These are phyloP conservation scores for Geoglossum cookeanum DNA, from an alignment of 2,329 filamentous ascomycete genomes.

Conservation along the genomic window DNA sequence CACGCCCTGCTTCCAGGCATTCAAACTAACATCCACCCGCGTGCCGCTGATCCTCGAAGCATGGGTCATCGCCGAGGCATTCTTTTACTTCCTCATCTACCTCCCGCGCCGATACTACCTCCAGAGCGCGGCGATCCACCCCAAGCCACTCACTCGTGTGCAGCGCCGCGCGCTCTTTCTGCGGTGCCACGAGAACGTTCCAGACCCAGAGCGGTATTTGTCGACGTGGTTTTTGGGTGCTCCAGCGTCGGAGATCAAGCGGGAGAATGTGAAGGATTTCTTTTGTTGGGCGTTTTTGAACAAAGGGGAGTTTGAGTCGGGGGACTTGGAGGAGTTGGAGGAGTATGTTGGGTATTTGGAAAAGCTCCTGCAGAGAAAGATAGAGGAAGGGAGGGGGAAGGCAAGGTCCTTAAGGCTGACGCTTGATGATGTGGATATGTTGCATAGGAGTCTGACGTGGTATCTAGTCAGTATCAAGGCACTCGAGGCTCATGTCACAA, in stretches of 20 bases:
- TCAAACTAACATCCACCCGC: slow-evolving; percentile 17
- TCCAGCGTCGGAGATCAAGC: slow-evolving; percentile 33
- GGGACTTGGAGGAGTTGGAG: slow-evolving; percentile 34
- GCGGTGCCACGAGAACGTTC: slow-evolving; percentile 34
- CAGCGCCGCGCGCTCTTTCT: slow-evolving; percentile 37
- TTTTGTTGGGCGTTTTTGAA: slow-evolving; percentile 50
- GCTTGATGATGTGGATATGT: slow-evolving; percentile 40
- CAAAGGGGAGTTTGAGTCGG: slow-evolving; percentile 22
- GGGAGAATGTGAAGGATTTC: slow-evolving; percentile 51
- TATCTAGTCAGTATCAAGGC: slow-evolving; percentile 30
- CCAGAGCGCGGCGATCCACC: slow-evolving; percentile 32
- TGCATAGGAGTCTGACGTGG: slow-evolving; percentile 44
- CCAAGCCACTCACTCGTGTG: slow-evolving; percentile 23
- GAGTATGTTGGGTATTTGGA: slow-evolving; percentile 36
- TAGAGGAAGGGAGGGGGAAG: slow-evolving; percentile 35
- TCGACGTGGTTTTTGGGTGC: slow-evolving; percentile 48
- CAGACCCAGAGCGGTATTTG: slow-evolving; percentile 37
- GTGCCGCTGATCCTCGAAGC: slow-evolving; percentile 20
- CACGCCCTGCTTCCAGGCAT: slow-evolving; percentile 8
- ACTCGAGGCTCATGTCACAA: slow-evolving; percentile 8
- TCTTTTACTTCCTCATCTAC: slow-evolving; percentile 35
- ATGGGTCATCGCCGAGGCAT: slow-evolving; percentile 30
- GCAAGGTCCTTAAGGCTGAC: slow-evolving; percentile 43
- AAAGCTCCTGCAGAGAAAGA: slow-evolving; percentile 27
- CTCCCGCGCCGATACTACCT: slow-evolving; percentile 32